Evolutionary conservation across 352 stramenopile species (phyloP).

Genomic region (Globisporangium viniferum): DNA sequence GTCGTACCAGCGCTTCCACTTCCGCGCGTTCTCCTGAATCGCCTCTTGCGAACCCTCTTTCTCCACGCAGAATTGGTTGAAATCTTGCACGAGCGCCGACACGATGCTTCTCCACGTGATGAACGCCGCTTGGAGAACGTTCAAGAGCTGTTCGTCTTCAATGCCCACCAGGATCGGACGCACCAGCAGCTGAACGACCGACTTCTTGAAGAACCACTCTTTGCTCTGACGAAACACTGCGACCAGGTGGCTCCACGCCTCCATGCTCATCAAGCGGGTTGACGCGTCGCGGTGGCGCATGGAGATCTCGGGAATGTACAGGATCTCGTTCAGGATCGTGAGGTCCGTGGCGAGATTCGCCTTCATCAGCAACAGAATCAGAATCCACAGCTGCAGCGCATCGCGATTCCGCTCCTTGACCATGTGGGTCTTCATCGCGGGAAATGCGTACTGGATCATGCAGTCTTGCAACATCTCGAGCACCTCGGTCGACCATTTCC

Average conservation of each 20-base stretch:
- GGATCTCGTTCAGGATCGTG: constrained; percentile 40
- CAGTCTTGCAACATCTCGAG: constrained; percentile 33
- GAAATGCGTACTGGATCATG: constrained; percentile 46
- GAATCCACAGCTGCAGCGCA: constrained; percentile 51
- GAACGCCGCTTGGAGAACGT: constrained; percentile 47
- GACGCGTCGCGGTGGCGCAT: constrained; percentile 45
- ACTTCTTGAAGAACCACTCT: constrained; percentile 61
- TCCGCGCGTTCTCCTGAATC: constrained; percentile 35
- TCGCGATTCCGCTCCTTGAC: constrained; percentile 37
- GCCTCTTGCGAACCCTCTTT: constrained; percentile 19
- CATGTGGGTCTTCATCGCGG: constrained; percentile 54
- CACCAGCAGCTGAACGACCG: constrained; percentile 43
- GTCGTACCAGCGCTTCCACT: constrained; percentile 60
- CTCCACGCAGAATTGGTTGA: constrained; percentile 37
- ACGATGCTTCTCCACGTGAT: constrained; percentile 48
- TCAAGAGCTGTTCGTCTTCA: constrained; percentile 43
- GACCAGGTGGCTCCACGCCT: constrained; percentile 48
- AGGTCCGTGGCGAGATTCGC: constrained; percentile 37
- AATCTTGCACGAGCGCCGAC: constrained; percentile 39
- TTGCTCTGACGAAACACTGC: constrained; percentile 42
- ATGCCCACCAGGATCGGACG: constrained; percentile 46
- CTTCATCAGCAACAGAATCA: constrained; percentile 48
- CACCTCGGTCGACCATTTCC: constrained; percentile 33
- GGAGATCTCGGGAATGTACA: constrained; percentile 55
- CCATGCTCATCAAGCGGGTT: constrained; percentile 45